Base-by-base conservation (phyloP, 768 basidiomycete genomes). In the Mycena haematopus region DNA sequence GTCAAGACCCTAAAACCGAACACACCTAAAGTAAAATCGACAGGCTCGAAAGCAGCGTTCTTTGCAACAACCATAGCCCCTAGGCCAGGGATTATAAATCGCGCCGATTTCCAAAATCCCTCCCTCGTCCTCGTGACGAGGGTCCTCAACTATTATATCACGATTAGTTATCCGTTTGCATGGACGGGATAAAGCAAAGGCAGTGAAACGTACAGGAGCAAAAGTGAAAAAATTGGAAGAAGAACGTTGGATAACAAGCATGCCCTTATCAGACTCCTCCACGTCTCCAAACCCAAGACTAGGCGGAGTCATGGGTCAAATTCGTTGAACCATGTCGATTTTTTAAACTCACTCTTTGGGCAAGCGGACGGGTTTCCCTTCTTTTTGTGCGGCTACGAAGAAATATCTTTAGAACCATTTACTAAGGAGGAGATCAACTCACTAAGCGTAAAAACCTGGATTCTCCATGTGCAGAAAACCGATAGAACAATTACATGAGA, bases 21-120 rank as follows among this genome's bases (percentile, higher is more conserved):
- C 51, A 52, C 33, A 52, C 51, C 51, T 52, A 52, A 52, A 21
- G 51, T 10, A 36, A 52, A 52, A 36, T 35, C 33, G 33, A 52
- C 33, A 52, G 51, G 33, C 21, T 52, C 3, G 31, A 22, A 31
- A n/a, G 33, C 51, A 36, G 51, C 51, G 51, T 52, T 52, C 1
- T 52, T 35, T 10, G n/a, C 51, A 36, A 52, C 33, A 1, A 52
- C 51, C 50, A 51, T 51, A 51, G 50, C 29, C 50, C 3, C 7
- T 21, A 51, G 50, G 33, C 50, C 50, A 33, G 50, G 50, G 21
- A 51, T 51, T 51, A 51, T 51, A 11, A 29, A 51, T 51, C 50
- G 27, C 50, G 14, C 50, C 2, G 50, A 51, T 51, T 19, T 51
- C 50, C 50, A 51, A 51, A 29, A 2, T 51, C 3, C 29, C 50